A percentile compares a stretch with the other conserved stretches of the same genome.
These are phyloP conservation scores for Ottelia alismoides DNA, from an alignment of 106 monocot genomes.

Conservation along the genomic window DNA sequence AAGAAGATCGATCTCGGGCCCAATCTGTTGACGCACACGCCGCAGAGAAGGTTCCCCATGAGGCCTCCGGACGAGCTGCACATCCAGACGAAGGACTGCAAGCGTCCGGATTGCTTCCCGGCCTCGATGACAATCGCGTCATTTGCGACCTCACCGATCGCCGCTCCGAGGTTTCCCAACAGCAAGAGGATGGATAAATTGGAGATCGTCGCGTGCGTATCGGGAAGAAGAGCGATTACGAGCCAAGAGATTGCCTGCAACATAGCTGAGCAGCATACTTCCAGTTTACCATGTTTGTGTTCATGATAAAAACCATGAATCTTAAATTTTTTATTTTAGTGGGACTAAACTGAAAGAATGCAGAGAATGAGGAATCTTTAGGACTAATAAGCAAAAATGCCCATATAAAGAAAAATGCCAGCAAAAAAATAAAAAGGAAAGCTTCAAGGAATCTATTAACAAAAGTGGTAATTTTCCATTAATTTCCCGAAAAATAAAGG, in stretches of 20 bases:
- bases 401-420: too few relatives aligned
- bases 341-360: too few relatives aligned
- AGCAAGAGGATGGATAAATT: slow-evolving; percentile 49
- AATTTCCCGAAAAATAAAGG: too few relatives aligned
- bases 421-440: too few relatives aligned
- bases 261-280: too few relatives aligned
- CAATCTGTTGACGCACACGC: slow-evolving; percentile 30
- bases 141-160: slow-evolving; percentile 67
- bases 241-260: slow-evolving; percentile 86
- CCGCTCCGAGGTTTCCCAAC: slow-evolving; percentile 68
- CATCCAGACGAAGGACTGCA: slow-evolving; percentile 68
- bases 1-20: slow-evolving; percentile 52
- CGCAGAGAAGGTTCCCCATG: slow-evolving; percentile 67
- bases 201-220: slow-evolving; percentile 29
- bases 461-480: too few relatives aligned
- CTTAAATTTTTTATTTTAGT: too few relatives aligned
- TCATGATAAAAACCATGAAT: too few relatives aligned
- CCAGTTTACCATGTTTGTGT: too few relatives aligned
- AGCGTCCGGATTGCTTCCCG: slow-evolving; percentile 46
- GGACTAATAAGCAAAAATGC: too few relatives aligned
- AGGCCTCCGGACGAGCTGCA: slow-evolving; percentile 36
- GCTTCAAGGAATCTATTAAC: too few relatives aligned
- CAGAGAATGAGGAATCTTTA: too few relatives aligned
- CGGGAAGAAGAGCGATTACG: slow-evolving; percentile 34
- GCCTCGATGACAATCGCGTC: slow-evolving; percentile 83